Conservation (phyloP, 345 rosid genomes). For the Excoecaria cochinchinensis region DNA sequence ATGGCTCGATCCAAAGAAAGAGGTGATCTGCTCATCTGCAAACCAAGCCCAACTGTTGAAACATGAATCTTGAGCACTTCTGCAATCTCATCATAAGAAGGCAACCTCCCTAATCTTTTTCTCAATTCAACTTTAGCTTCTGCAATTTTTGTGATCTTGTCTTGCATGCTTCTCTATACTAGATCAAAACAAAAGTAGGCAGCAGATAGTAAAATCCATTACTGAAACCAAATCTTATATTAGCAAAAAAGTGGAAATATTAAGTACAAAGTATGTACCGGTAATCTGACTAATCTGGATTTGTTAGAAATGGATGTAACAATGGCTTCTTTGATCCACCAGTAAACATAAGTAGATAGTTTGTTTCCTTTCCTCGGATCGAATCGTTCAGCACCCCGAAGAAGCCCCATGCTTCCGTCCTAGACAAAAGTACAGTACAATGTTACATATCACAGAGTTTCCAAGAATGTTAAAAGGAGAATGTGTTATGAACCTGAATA, state of each 20-base stretch:
- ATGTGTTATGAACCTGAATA: slow-evolving; percentile 38
- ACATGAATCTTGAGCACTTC: slow-evolving; percentile 39
- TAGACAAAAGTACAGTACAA: background rate
- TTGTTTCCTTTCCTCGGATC: slow-evolving; percentile 55
- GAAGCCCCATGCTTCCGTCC: slow-evolving; percentile 59
- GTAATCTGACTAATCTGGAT: slow-evolving; percentile 48
- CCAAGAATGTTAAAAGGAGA: slow-evolving; percentile 1
- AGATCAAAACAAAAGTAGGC: background rate
- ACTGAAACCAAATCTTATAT: background rate
- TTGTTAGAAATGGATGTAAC: slow-evolving; percentile 46
- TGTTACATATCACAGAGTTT: slow-evolving; percentile 4
- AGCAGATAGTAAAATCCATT: background rate
- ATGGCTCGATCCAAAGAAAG: slow-evolving; percentile 41
- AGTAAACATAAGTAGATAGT: slow-evolving; percentile 58
- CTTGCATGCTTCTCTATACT: slow-evolving; percentile 52
- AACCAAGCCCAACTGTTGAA: slow-evolving; percentile 46
- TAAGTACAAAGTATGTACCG: slow-evolving; percentile 37
- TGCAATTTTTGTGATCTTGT: slow-evolving; percentile 43
- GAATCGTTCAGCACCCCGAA: slow-evolving; percentile 55
- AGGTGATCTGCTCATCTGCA: slow-evolving; percentile 38
- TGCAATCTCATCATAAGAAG: slow-evolving; percentile 51
- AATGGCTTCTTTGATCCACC: slow-evolving; percentile 68
- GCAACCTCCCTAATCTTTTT: slow-evolving; percentile 33
- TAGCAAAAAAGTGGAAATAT: background rate
- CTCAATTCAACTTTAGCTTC: slow-evolving; percentile 41